These are phyloP conservation scores for Luvunga scandens DNA, from an alignment of 345 rosid species.

Conservation along the genomic window DNA sequence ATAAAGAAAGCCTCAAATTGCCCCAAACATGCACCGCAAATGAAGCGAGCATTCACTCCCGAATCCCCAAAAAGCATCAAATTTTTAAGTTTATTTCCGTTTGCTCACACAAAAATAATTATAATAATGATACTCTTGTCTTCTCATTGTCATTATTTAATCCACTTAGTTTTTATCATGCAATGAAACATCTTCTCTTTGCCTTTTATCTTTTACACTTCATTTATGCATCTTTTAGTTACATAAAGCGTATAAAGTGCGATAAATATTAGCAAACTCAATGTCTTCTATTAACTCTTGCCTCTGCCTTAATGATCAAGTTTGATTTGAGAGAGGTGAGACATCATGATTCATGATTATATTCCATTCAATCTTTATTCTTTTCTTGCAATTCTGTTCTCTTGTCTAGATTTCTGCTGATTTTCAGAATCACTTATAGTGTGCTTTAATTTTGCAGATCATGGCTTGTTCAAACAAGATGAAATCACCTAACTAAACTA, in stretches of 20 bases:
- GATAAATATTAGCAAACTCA: no score
- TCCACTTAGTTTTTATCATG: background rate
- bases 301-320: conserved; percentile 11
- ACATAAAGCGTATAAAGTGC: no score
- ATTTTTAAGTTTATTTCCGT: background rate
- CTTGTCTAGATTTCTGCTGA: conserved; percentile 6
- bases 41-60: conserved; percentile 3
- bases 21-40: conserved; percentile 22
- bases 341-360: conserved; percentile 10
- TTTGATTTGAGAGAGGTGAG: conserved; percentile 6
- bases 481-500: background rate
- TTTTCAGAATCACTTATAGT: conserved; percentile 4
- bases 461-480: background rate
- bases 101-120: background rate
- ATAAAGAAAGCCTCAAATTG: conserved; percentile 4
- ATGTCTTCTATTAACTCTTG: background rate
- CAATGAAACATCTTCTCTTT: background rate
- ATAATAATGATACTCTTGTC: background rate
- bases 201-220: background rate
- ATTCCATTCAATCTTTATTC: conserved; percentile 10
- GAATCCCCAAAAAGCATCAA: background rate
- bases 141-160: background rate
- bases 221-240: background rate
- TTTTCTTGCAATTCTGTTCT: conserved; percentile 5
- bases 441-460: background rate